Conservation (phyloP, 108 stramenopile genomes). For the Fistulifera solaris region DNA sequence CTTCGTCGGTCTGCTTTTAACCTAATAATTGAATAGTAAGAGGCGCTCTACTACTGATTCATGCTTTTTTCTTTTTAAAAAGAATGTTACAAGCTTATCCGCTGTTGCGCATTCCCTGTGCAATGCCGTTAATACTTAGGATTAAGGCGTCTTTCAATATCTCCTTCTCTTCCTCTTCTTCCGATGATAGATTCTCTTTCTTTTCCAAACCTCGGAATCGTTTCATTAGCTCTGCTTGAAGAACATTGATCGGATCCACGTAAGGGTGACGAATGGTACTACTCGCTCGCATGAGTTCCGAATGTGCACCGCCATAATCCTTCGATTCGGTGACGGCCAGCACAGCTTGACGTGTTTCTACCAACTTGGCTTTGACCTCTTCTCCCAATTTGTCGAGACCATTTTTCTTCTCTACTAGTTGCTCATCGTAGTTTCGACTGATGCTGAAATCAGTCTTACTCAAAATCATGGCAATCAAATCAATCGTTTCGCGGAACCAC, state of each 20-base stretch:
- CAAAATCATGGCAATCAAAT: slow-evolving; percentile 91
- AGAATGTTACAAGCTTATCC: slow-evolving; percentile 39
- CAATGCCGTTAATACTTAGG: slow-evolving; percentile 91
- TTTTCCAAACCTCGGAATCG: slow-evolving; percentile 56
- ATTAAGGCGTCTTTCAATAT: slow-evolving; percentile 75
- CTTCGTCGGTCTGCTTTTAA: too few relatives aligned
- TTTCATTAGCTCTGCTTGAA: slow-evolving; percentile 91
- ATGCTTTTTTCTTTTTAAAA: too few relatives aligned
- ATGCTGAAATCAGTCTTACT: slow-evolving; percentile 92
- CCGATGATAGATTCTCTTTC: slow-evolving; percentile 28
- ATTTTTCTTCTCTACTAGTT: slow-evolving; percentile 60
- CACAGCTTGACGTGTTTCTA: slow-evolving; percentile 74
- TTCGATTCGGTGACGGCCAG: slow-evolving; percentile 70
- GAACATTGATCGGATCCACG: slow-evolving; percentile 94
- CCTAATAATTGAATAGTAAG: too few relatives aligned
- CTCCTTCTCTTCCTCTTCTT: slow-evolving; percentile 57
- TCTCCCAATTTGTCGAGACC: slow-evolving; percentile 60
- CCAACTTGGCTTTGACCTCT: slow-evolving; percentile 73
- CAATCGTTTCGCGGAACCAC: slow-evolving; percentile 88
- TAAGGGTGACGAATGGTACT: slow-evolving; percentile 86
- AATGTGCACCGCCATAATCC: slow-evolving; percentile 73
- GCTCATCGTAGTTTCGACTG: slow-evolving; percentile 85
- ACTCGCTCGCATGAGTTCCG: slow-evolving; percentile 79
- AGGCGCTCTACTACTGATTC: too few relatives aligned
- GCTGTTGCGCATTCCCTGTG: slow-evolving; percentile 95